Conservation (phyloP, 495 filamentous ascomycete genomes). For the Podospora anserina region DNA sequence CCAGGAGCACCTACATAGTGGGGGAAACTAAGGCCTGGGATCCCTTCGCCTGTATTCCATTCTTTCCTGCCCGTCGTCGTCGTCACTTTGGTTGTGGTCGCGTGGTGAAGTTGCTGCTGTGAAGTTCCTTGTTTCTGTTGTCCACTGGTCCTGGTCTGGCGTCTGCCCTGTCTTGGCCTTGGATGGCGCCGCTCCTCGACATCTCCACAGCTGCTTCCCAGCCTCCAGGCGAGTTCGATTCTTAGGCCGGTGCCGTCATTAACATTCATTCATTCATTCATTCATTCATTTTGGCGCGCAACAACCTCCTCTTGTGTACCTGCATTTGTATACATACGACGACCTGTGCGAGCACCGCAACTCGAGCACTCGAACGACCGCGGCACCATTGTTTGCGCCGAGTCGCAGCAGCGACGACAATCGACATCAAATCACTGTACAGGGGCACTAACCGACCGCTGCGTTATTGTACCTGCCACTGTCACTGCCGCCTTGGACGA, state of each 20-base stretch:
- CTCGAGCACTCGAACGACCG: background rate
- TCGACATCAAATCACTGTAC: slow-evolving; percentile 1
- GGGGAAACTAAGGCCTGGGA: background rate
- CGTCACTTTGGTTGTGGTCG: background rate
- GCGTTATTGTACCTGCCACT: background rate
- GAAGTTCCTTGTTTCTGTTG: slow-evolving; percentile 4
- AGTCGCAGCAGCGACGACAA: background rate
- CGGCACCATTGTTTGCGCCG: slow-evolving; percentile 8
- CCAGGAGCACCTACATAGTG: background rate
- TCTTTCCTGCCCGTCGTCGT: background rate
- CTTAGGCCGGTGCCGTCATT: background rate
- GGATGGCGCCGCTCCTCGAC: slow-evolving; percentile 6
- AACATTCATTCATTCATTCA: background rate
- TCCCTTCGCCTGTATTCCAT: background rate
- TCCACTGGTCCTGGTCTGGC: background rate
- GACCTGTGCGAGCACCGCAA: too few relatives aligned
- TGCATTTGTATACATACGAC: background rate
- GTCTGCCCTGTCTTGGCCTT: background rate
- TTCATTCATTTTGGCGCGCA: background rate
- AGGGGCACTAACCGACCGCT: background rate
- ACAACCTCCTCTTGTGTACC: background rate
- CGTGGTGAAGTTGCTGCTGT: background rate
- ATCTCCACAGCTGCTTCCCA: background rate
- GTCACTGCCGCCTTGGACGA: background rate
- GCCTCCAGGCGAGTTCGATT: background rate